Evolutionary conservation across 2,329 filamentous ascomycete genomes (phyloP).

Genomic region (Drechslera avenae): DNA sequence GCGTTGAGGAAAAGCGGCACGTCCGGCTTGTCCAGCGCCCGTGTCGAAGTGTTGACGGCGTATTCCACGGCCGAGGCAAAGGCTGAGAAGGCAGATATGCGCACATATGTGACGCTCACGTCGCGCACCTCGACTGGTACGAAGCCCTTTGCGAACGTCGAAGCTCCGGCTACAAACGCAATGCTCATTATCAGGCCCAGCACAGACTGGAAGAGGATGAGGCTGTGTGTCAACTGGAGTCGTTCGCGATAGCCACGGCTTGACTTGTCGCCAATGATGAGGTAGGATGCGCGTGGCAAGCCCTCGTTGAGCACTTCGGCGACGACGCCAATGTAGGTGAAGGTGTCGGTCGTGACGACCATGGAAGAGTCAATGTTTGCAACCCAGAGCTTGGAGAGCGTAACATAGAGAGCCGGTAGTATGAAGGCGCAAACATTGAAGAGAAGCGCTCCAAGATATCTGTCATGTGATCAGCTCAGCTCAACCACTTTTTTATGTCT

Average conservation of each 20-base stretch:
- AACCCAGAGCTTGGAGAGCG: constrained; percentile 73
- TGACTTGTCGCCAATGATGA: constrained; percentile 69
- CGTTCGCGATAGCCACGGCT: constrained; percentile 59
- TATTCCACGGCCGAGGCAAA: constrained; percentile 67
- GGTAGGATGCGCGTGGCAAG: constrained; percentile 69
- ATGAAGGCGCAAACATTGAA: constrained; percentile 69
- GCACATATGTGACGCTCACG: constrained; percentile 66
- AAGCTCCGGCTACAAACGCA: constrained; percentile 60
- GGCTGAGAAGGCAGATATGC: constrained; percentile 67
- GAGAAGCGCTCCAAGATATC: constrained; percentile 62
- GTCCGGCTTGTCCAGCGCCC: constrained; percentile 71
- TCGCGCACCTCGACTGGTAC: constrained; percentile 64
- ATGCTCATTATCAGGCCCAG: constrained; percentile 66
- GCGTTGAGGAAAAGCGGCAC: constrained; percentile 70
- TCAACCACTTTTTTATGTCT: too few species aligned
- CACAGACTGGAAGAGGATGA: constrained; percentile 59
- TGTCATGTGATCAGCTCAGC: too few species aligned
- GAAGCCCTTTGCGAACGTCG: constrained; percentile 63
- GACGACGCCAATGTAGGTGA: constrained; percentile 71
- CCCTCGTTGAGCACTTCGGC: constrained; percentile 75
- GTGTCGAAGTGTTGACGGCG: constrained; percentile 64
- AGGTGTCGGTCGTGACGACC: constrained; percentile 68
- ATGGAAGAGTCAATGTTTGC: constrained; percentile 67
- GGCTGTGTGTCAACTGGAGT: constrained; percentile 65
- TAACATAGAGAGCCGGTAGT: constrained; percentile 69